Base-by-base conservation (phyloP, 2,329 filamentous ascomycete species). In the Didymella glomerata region DNA sequence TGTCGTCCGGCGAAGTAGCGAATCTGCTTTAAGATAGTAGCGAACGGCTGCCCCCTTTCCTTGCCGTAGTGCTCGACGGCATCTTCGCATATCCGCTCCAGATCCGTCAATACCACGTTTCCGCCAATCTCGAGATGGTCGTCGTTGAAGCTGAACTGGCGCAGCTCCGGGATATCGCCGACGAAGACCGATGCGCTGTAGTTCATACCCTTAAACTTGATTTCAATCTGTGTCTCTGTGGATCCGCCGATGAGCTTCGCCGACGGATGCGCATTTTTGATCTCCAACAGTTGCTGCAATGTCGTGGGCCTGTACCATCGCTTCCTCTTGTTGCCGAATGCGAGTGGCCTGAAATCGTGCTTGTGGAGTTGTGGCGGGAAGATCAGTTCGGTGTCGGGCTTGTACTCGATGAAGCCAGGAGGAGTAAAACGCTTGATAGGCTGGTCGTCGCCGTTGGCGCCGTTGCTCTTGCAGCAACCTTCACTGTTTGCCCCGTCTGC, bases 201-300 rank as follows among this genome's bases (percentile, higher is more conserved):
- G 68, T 93, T 86, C 82, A 97, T 86, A 1, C 90, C 92, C 80
- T 98, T 98, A 85, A 99, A 98, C 78, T 97, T 97, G 80, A 96
- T 91, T 79, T 99, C 95, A 61, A 99, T 98, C 78, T 98, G 95
- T 0, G 94, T 98, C 77, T 99, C 95, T 2, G 93, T 96, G 75
- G 93, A 97, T 61, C 95, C 95, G 48, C 93, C 94, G 61, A 99
- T 97, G 61, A 99, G 88, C 78, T 98, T 99, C 4, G 94, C 92
- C 25, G 89, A 87, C 0, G 94, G 94, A 66, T 92, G 89, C 0
- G 86, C 88, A 68, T 84, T 88, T 81, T 98, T 98, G 79, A 99
- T 97, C 73, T 97, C 90, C 16, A 98, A 84, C 16, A 99, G 82
- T 73, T 99, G 93, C 38, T 92, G 84, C 16, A 98, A 75, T 0